A percentile compares a stretch with the other conserved stretches of the same genome.
phyloP scores from a whole-genome alignment of 495 filamentous ascomycete genomes.

The Lasiosphaeria hispida region DNA sequence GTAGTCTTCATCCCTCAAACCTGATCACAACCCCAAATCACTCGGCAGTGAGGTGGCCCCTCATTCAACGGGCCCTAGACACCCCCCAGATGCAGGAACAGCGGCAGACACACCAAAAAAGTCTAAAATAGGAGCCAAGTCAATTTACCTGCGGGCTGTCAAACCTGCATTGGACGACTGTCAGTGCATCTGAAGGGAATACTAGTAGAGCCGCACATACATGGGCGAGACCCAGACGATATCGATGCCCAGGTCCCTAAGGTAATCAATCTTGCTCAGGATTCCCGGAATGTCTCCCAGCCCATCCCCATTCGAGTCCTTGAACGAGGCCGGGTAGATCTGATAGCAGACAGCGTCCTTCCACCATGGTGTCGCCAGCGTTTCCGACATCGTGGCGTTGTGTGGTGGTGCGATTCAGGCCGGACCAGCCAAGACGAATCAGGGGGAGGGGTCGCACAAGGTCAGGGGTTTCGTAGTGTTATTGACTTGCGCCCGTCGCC shows the following conservation, averaged over 20 bases:
- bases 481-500: too few species aligned
- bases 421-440: too few species aligned
- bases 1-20: too few species aligned
- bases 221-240: slow-evolving; percentile 69
- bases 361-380: slow-evolving; percentile 31
- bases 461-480: too few species aligned
- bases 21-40: too few species aligned
- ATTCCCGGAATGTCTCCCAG: slow-evolving; percentile 68
- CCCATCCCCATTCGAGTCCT: slow-evolving; percentile 66
- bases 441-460: background rate
- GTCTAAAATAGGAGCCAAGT: background rate
- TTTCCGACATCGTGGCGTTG: slow-evolving; percentile 8
- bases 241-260: slow-evolving; percentile 61
- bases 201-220: slow-evolving; percentile 6
- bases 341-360: slow-evolving; percentile 58
- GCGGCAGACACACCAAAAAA: background rate
- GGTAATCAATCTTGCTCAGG: slow-evolving; percentile 63
- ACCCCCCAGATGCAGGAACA: too few species aligned
- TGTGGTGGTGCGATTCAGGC: background rate
- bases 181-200: background rate
- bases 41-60: too few species aligned
- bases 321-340: slow-evolving; percentile 68
- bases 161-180: slow-evolving; percentile 34
- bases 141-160: slow-evolving; percentile 55
- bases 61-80: too few species aligned